These are phyloP conservation scores for Cicer arietinum DNA, from an alignment of 306 rosid species.

Conservation along the genomic window DNA sequence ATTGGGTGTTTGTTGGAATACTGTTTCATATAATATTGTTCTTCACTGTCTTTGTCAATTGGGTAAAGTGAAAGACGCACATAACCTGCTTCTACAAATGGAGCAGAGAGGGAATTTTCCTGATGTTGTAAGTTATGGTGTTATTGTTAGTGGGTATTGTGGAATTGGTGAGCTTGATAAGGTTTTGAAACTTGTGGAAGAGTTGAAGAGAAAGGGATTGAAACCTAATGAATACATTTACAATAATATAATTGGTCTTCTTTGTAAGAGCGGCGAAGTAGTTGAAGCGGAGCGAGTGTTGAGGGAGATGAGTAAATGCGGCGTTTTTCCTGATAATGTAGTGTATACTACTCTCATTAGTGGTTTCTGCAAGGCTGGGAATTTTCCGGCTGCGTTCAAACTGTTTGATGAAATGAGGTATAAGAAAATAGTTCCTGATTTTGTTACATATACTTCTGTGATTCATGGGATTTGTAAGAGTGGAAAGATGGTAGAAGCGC, in stretches of 20 bases:
- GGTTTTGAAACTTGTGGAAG: conserved; percentile 73
- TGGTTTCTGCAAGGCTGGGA: conserved; percentile 71
- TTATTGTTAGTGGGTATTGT: conserved; percentile 74
- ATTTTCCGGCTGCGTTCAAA: conserved; percentile 57
- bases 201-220: conserved; percentile 67
- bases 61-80: conserved; percentile 79
- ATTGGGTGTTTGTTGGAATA: conserved; percentile 76
- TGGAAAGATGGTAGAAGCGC: conserved; percentile 75
- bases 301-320: conserved; percentile 62
- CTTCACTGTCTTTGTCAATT: conserved; percentile 66
- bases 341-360: conserved; percentile 78
- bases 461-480: conserved; percentile 71
- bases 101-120: conserved; percentile 65
- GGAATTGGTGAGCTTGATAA: conserved; percentile 57
- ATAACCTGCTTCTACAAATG: conserved; percentile 72
- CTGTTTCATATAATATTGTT: conserved; percentile 67
- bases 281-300: conserved; percentile 64
- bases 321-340: conserved; percentile 72
- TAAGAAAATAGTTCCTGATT: conserved; percentile 70
- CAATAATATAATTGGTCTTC: conserved; percentile 65
- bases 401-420: conserved; percentile 69
- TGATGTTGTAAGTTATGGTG: conserved; percentile 83
- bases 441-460: conserved; percentile 68
- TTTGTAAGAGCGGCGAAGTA: conserved; percentile 64
- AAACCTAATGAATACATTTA: conserved; percentile 67